Percentiles rank a stretch among this genome's conserved stretches.
These are phyloP conservation scores for Tricholoma terreum DNA, from an alignment of 768 basidiomycete species.

Conservation along the genomic window DNA sequence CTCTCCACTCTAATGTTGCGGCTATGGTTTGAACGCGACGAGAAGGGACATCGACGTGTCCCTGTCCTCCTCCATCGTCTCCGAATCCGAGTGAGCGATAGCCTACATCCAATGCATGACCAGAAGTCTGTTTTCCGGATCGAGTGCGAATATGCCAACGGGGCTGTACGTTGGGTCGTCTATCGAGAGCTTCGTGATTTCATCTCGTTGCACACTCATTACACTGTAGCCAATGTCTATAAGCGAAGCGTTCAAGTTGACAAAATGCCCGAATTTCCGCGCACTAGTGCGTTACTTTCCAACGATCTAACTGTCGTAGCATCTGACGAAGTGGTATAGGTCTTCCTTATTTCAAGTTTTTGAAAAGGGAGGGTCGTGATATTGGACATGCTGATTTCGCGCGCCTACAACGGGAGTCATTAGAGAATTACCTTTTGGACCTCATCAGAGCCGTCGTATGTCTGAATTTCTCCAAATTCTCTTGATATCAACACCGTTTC, in stretches of 20 bases:
- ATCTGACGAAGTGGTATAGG: constrained; percentile 37
- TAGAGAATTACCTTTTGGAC: constrained; percentile 86
- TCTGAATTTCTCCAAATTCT: constrained; percentile 1
- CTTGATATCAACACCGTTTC: background rate
- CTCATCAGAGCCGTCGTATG: constrained; percentile 88
- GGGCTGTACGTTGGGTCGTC: constrained; percentile 90
- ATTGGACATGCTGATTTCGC: constrained; percentile 75
- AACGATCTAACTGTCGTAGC: background rate
- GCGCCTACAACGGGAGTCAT: constrained; percentile 69
- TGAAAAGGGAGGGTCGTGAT: constrained; percentile 60
- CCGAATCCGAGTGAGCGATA: constrained; percentile 83
- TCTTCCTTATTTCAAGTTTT: constrained; percentile 88
- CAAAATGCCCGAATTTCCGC: constrained; percentile 89
- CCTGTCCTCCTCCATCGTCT: constrained; percentile 76
- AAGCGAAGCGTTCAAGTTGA: constrained; percentile 56
- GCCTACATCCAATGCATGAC: constrained; percentile 74
- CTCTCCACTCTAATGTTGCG: constrained; percentile 75
- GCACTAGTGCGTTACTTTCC: constrained; percentile 51
- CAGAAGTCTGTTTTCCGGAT: constrained; percentile 83
- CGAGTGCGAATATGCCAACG: constrained; percentile 96
- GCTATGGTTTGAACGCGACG: constrained; percentile 86
- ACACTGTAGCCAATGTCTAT: constrained; percentile 79
- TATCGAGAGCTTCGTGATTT: constrained; percentile 94
- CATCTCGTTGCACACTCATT: constrained; percentile 84
- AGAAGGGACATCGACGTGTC: constrained; percentile 78